phyloP scores from a whole-genome alignment of 2,329 filamentous ascomycete species.

The Fusarium lyarnte region DNA sequence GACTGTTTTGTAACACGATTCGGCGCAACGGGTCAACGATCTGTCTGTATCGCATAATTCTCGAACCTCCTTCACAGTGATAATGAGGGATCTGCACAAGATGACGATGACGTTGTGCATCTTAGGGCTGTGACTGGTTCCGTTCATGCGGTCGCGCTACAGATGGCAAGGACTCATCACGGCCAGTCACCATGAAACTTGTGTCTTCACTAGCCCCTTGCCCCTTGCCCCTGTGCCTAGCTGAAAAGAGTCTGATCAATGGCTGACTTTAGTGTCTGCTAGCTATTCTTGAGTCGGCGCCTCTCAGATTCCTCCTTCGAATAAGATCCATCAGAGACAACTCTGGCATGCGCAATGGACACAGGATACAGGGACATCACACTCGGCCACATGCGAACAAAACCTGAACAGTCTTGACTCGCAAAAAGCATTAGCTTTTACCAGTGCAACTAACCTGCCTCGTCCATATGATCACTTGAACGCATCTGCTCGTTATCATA shows the following conservation, averaged over 20 bases:
- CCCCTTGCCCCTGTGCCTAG: conserved; percentile 14
- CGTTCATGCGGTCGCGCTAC: conserved; percentile 9
- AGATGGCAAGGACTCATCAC: background rate
- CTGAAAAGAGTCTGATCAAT: conserved; percentile 8
- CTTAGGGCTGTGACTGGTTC: conserved; percentile 19
- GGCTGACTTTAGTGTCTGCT: background rate
- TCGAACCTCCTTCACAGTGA: background rate
- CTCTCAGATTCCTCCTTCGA: background rate
- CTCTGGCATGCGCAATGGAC: background rate
- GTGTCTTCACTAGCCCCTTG: conserved; percentile 1
- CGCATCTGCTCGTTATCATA: background rate
- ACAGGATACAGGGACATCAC: background rate
- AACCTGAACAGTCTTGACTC: background rate
- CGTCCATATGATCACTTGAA: background rate
- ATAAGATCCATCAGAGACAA: background rate
- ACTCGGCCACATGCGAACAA: background rate
- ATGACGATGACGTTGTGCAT: conserved; percentile 22
- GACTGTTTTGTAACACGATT: conserved; percentile 42
- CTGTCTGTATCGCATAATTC: conserved; percentile 17
- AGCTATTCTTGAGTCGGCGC: background rate
- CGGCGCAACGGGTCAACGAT: conserved; percentile 35
- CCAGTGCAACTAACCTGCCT: background rate
- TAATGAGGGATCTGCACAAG: background rate
- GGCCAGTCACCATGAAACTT: background rate
- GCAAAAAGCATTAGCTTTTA: background rate